These are phyloP conservation scores for Mortierella claussenii DNA, from an alignment of 192 early-diverging fungal genomes.

Conservation along the genomic window DNA sequence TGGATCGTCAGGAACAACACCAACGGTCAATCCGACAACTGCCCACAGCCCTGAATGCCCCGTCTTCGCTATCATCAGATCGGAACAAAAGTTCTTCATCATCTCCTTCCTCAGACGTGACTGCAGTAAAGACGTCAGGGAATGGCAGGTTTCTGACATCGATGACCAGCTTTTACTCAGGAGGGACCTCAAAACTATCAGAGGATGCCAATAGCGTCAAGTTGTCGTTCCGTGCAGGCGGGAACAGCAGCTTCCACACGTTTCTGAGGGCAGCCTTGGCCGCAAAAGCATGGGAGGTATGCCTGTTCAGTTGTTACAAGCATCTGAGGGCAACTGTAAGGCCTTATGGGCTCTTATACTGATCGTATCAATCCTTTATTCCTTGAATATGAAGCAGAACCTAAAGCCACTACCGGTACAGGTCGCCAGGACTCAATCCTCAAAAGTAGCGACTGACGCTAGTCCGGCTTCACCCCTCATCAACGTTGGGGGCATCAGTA, in stretches of 20 bases:
- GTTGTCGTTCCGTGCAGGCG: slow-evolving; percentile 85
- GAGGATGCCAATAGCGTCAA: slow-evolving; percentile 62
- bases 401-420: background rate
- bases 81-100: too few species aligned
- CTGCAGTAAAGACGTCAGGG: slow-evolving; percentile 4
- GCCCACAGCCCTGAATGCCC: slow-evolving; percentile 1
- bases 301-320: slow-evolving; percentile 5
- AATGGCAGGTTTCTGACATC: slow-evolving; percentile 5
- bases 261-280: slow-evolving; percentile 71
- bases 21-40: slow-evolving; percentile 39
- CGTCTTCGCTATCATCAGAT: background rate
- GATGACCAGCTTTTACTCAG: slow-evolving; percentile 13
- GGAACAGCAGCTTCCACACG: slow-evolving; percentile 66
- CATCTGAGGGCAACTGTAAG: slow-evolving; percentile 66
- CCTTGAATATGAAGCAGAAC: too few species aligned
- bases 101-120: background rate
- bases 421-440: too few species aligned
- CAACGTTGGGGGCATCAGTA: slow-evolving; percentile 61
- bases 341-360: too few species aligned
- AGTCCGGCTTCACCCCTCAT: slow-evolving; percentile 6
- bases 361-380: too few species aligned
- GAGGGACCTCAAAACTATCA: slow-evolving; percentile 11
- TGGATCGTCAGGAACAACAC: slow-evolving; percentile 44
- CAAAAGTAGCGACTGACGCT: too few species aligned
- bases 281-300: slow-evolving; percentile 74